Conservation (phyloP, 148 eudicot genomes). For the Chenopodium berlandieri region DNA sequence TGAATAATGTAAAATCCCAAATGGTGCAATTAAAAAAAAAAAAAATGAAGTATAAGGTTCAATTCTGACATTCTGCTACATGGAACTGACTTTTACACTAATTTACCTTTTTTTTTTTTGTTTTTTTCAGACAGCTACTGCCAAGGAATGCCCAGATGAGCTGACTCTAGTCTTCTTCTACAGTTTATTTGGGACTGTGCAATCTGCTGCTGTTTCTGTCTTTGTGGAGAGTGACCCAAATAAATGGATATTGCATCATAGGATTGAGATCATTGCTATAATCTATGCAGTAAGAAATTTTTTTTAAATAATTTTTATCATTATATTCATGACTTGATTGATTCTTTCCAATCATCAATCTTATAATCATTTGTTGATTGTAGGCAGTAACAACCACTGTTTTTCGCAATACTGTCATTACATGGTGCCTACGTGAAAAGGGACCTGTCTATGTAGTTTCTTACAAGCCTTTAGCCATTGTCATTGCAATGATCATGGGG, state of each 20-base stretch:
- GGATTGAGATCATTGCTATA: constrained; percentile 40
- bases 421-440: constrained; percentile 44
- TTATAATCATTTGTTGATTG: background rate
- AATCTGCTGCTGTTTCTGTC: constrained; percentile 34
- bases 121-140: constrained; percentile 35
- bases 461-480: constrained; percentile 51
- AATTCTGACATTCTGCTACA: too few relatives aligned
- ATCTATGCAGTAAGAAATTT: constrained; percentile 32
- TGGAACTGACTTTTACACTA: too few relatives aligned
- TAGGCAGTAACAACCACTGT: constrained; percentile 38
- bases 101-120: too few relatives aligned
- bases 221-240: constrained; percentile 33
- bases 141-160: constrained; percentile 50
- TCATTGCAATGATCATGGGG: constrained; percentile 45
- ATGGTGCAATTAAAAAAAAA: too few relatives aligned
- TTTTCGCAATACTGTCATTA: constrained; percentile 29
- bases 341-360: background rate
- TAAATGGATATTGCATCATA: constrained; percentile 39
- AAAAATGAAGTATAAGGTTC: too few relatives aligned
- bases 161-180: constrained; percentile 49
- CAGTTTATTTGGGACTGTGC: constrained; percentile 53
- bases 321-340: background rate
- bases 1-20: too few relatives aligned
- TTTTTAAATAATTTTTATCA: background rate
- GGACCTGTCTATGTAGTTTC: constrained; percentile 54